A percentile compares a stretch with the other conserved stretches of the same genome.
These are phyloP conservation scores for Madurella fahalii DNA, from an alignment of 2,329 filamentous ascomycete species.

Conservation along the genomic window DNA sequence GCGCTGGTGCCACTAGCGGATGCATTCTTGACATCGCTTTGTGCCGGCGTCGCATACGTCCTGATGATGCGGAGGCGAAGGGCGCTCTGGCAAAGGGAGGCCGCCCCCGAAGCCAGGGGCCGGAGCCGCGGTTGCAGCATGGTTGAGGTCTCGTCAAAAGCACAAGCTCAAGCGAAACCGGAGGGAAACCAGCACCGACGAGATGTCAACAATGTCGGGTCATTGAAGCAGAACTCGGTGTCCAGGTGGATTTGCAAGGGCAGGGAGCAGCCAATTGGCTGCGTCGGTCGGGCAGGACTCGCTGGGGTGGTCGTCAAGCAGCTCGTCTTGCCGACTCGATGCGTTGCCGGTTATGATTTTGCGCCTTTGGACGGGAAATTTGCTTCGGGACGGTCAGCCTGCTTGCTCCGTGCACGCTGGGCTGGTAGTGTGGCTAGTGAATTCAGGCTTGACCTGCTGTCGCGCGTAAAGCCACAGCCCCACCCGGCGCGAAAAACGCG, in stretches of 20 bases:
- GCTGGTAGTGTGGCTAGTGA: conserved; percentile 14
- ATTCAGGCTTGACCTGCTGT: conserved; percentile 3
- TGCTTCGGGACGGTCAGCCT: conserved; percentile 7
- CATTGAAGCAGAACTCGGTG: conserved; percentile 9
- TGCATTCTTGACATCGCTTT: conserved; percentile 13
- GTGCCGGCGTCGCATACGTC: conserved; percentile 24
- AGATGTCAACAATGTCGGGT: conserved; percentile 8
- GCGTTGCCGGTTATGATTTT: conserved; percentile 4
- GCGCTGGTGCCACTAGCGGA: conserved; percentile 1
- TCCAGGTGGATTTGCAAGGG: background rate
- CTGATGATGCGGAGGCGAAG: conserved; percentile 21
- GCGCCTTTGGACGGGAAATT: conserved; percentile 19
- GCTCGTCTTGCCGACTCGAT: conserved; percentile 1
- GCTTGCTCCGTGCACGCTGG: conserved; percentile 6
- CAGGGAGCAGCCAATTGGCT: conserved; percentile 13
- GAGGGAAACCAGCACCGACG: background rate
- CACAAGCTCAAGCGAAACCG: background rate
- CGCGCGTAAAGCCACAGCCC: conserved; percentile 26
- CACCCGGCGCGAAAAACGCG: conserved; percentile 24
- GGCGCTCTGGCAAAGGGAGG: conserved; percentile 23
- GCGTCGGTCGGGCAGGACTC: background rate
- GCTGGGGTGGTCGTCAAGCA: background rate
- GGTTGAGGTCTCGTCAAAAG: conserved; percentile 2
- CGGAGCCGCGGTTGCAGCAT: conserved; percentile 68
- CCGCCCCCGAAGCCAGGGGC: conserved; percentile 35